A percentile compares a stretch with the other conserved stretches of the same genome.
These are phyloP conservation scores for Globisporangium canariense DNA, from an alignment of 352 stramenopile species.

Conservation along the genomic window DNA sequence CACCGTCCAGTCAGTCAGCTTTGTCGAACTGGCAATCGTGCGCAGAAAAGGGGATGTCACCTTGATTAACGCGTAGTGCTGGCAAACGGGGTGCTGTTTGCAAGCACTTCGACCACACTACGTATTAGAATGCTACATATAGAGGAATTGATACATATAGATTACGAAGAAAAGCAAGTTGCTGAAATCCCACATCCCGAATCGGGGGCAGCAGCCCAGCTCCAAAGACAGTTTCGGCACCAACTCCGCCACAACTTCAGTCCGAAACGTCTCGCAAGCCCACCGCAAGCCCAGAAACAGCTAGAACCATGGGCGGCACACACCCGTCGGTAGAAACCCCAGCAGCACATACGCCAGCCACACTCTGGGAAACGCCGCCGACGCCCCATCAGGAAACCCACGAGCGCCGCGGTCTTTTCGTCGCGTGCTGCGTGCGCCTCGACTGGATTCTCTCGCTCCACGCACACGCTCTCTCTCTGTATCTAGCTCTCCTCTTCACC, in stretches of 20 bases:
- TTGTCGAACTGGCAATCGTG: conserved; percentile 5
- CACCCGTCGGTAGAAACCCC: neutral
- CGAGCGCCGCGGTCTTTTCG: neutral
- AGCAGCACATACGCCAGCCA: neutral
- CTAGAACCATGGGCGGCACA: neutral
- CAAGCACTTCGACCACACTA: neutral
- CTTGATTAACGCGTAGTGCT: no score
- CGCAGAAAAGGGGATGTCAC: neutral
- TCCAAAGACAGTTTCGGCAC: neutral
- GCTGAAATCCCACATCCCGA: neutral
- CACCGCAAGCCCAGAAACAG: neutral
- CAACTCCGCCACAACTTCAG: neutral
- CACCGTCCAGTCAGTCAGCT: conserved; percentile 8
- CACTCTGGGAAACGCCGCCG: conserved; percentile 11
- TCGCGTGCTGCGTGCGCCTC: neutral
- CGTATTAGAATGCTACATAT: neutral
- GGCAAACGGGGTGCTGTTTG: neutral
- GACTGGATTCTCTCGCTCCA: conserved; percentile 6
- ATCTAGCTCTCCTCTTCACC: neutral
- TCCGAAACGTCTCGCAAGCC: neutral
- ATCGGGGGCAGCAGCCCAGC: neutral
- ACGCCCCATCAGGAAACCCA: neutral
- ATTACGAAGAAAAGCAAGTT: neutral
- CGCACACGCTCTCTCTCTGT: neutral
- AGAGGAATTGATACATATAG: neutral